phyloP scores from a whole-genome alignment of 1,284 basidiomycete genomes.

The Fomitopsis schrenkii region DNA sequence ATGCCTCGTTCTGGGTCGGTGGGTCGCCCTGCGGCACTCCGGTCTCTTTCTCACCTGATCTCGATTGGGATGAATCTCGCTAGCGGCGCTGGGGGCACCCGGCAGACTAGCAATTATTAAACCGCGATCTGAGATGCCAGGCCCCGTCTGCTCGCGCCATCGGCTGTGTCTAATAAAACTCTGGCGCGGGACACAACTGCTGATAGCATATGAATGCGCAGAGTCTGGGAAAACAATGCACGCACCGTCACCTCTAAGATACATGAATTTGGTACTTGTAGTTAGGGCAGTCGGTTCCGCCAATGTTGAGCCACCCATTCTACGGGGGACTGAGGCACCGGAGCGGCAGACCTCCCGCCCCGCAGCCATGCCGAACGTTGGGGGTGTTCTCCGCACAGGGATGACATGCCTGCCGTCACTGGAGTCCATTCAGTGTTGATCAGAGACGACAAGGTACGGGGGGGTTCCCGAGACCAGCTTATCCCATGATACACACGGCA shows the following conservation, averaged over 20 bases:
- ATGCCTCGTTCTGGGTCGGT: too few species aligned
- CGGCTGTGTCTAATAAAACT: too few species aligned
- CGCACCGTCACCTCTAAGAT: too few species aligned
- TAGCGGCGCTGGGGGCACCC: neutral
- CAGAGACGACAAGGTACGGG: neutral
- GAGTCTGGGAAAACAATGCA: too few species aligned
- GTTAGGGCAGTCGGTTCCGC: too few species aligned
- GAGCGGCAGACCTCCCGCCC: neutral
- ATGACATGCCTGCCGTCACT: neutral
- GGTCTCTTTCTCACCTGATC: neutral
- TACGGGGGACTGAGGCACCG: neutral
- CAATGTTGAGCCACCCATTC: too few species aligned
- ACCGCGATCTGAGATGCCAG: neutral
- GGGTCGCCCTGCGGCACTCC: neutral
- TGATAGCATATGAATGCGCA: too few species aligned
- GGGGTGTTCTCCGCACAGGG: neutral
- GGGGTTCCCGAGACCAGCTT: neutral
- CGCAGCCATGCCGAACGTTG: neutral
- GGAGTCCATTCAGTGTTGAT: neutral
- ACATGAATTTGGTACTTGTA: too few species aligned
- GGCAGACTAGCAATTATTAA: neutral
- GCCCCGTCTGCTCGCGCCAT: neutral
- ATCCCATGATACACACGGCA: neutral
- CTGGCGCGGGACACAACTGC: too few species aligned
- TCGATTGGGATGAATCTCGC: neutral